phyloP scores from a whole-genome alignment of 1,284 basidiomycete species.

The Rhodotorula sp. region DNA sequence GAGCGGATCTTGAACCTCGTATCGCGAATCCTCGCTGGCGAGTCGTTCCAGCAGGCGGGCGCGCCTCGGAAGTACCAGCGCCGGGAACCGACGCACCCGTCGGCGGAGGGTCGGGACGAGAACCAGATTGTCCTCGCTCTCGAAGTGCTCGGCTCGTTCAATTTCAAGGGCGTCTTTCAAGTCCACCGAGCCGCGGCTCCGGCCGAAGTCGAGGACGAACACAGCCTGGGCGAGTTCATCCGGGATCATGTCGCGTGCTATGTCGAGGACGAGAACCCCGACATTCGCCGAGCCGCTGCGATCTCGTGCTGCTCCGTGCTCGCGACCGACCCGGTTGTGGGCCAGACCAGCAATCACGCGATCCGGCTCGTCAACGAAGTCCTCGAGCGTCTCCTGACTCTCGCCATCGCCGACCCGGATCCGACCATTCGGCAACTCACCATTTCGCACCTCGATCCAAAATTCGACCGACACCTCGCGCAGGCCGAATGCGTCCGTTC shows the following conservation, averaged over 20 bases:
- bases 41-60: constrained; percentile 80
- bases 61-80: constrained; percentile 52
- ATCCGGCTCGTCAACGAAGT: constrained; percentile 98
- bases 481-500: constrained; percentile 97
- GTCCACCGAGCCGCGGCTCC: constrained; percentile 14
- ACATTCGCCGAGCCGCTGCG: constrained; percentile 87
- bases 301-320: constrained; percentile 89
- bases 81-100: constrained; percentile 2
- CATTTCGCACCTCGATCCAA: constrained; percentile 80
- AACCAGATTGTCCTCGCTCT: constrained; percentile 80
- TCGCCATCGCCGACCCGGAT: constrained; percentile 96
- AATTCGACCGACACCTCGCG: constrained; percentile 97
- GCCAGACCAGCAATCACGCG: constrained; percentile 92
- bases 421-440: constrained; percentile 82
- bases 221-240: constrained; percentile 94
- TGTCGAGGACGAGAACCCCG: constrained; percentile 85
- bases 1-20: constrained; percentile 83
- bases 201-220: constrained; percentile 52
- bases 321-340: constrained; percentile 92
- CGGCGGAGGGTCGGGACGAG: constrained; percentile 38
- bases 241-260: constrained; percentile 89
- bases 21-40: constrained; percentile 74
- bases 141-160: constrained; percentile 84
- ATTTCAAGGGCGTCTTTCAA: constrained; percentile 72
- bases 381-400: constrained; percentile 91